phyloP scores from a whole-genome alignment of 768 basidiomycete genomes.

The Pleurotus citrinopileatus region DNA sequence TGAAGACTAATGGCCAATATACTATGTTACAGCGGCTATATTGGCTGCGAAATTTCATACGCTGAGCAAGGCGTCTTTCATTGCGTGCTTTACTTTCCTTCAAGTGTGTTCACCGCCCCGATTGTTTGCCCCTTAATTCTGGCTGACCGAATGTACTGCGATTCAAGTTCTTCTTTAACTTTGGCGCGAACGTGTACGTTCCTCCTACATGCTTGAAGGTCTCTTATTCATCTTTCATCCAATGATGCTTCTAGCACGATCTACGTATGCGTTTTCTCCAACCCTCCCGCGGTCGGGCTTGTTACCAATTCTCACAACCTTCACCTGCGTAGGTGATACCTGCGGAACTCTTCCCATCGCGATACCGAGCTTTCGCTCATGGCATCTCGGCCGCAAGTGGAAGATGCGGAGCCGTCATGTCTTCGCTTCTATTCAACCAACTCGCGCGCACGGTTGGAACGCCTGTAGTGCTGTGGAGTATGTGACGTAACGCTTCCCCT shows the following conservation, averaged over 20 bases:
- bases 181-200: constrained; percentile 66
- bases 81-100: constrained; percentile 69
- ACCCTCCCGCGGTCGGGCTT: background rate
- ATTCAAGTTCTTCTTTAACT: constrained; percentile 74
- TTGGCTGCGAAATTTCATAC: constrained; percentile 62
- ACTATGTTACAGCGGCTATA: constrained; percentile 47
- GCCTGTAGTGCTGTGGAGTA: constrained; percentile 68
- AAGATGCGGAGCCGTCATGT: constrained; percentile 77
- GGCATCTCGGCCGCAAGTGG: constrained; percentile 72
- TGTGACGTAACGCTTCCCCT: constrained; percentile 24
- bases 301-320: too few relatives aligned
- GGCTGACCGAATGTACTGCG: background rate
- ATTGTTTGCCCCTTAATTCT: background rate
- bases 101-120: constrained; percentile 33
- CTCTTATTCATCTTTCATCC: background rate
- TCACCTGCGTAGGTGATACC: constrained; percentile 39
- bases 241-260: constrained; percentile 35
- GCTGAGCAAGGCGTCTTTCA: constrained; percentile 57
- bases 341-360: constrained; percentile 77
- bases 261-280: constrained; percentile 32
- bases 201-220: background rate
- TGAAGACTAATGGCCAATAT: background rate
- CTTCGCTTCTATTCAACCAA: constrained; percentile 68
- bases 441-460: constrained; percentile 59
- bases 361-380: constrained; percentile 70